phyloP scores from a whole-genome alignment of 2,329 filamentous ascomycete genomes.

The Hypocrella siamensis region DNA sequence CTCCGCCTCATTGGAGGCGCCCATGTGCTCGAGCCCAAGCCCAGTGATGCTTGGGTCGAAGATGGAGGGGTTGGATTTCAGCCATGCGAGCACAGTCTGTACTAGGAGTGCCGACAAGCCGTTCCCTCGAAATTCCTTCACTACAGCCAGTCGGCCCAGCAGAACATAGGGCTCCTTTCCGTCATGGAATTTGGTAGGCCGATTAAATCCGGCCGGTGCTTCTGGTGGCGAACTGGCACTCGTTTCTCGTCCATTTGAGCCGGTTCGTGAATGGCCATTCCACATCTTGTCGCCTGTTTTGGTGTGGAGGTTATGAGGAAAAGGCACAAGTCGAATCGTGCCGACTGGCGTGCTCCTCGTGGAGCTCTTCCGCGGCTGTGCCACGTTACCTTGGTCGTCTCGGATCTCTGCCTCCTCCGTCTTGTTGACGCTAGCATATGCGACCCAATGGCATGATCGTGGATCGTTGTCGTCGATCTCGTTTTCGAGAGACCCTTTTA shows the following conservation, averaged over 20 bases:
- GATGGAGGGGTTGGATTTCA: constrained; percentile 39
- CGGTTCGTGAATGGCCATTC: constrained; percentile 26
- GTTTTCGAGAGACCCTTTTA: constrained; percentile 41
- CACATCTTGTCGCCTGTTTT: constrained; percentile 31
- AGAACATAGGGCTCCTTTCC: constrained; percentile 65
- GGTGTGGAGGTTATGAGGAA: constrained; percentile 56
- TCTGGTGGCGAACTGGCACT: constrained; percentile 2
- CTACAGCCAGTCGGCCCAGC: constrained; percentile 61
- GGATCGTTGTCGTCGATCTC: constrained; percentile 73
- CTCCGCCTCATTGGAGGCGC: constrained; percentile 19
- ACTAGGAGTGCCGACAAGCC: constrained; percentile 53
- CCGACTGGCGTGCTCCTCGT: constrained; percentile 42
- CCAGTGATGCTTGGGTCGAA: constrained; percentile 34
- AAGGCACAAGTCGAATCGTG: constrained; percentile 67
- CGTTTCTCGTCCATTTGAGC: constrained; percentile 11
- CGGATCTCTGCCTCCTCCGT: constrained; percentile 24
- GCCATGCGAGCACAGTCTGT: constrained; percentile 52
- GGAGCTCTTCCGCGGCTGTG: constrained; percentile 26
- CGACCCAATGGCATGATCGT: constrained; percentile 72
- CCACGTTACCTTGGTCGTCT: constrained; percentile 24
- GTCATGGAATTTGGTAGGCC: constrained; percentile 36
- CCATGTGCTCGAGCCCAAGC: constrained; percentile 26
- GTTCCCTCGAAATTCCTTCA: constrained; percentile 47
- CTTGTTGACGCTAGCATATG: constrained; percentile 52
- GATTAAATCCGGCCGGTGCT: constrained; percentile 18